A percentile compares a stretch with the other conserved stretches of the same genome.
phyloP scores from a whole-genome alignment of 495 filamentous ascomycete species.

The Clohesyomyces aquaticus region DNA sequence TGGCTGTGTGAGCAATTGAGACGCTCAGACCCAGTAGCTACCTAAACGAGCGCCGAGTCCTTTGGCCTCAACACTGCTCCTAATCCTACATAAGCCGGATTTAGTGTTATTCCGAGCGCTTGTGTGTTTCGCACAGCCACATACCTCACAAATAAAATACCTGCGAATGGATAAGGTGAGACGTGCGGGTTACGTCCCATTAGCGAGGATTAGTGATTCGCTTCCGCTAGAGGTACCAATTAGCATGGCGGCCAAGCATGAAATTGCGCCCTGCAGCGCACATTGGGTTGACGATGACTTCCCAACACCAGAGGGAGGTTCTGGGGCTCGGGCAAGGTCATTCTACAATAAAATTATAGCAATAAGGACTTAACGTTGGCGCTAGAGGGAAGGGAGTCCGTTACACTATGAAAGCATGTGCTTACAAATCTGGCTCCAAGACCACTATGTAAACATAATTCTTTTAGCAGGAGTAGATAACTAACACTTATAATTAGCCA shows the following conservation, averaged over 20 bases:
- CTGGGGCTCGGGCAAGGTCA: not conserved
- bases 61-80: not conserved
- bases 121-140: slow-evolving; percentile 5
- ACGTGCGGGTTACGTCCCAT: not conserved
- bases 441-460: too few species aligned
- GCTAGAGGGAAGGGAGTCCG: not conserved
- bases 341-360: not conserved
- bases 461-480: too few species aligned
- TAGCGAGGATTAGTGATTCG: slow-evolving; percentile 5
- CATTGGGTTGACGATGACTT: not conserved
- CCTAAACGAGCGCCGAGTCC: slow-evolving; percentile 5
- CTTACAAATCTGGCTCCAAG: too few species aligned
- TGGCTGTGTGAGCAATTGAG: too few species aligned
- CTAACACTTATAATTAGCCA: too few species aligned
- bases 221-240: slow-evolving; percentile 9
- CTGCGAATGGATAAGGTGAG: not conserved
- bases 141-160: slow-evolving; percentile 1
- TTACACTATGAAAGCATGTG: not conserved
- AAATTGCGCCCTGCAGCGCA: slow-evolving; percentile 2
- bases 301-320: not conserved
- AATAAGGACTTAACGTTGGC: not conserved
- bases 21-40: too few species aligned
- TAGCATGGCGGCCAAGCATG: not conserved
- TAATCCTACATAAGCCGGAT: slow-evolving; percentile 7
- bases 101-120: not conserved